These are phyloP conservation scores for Russula vinacea DNA, from an alignment of 768 basidiomycete genomes.

Conservation along the genomic window DNA sequence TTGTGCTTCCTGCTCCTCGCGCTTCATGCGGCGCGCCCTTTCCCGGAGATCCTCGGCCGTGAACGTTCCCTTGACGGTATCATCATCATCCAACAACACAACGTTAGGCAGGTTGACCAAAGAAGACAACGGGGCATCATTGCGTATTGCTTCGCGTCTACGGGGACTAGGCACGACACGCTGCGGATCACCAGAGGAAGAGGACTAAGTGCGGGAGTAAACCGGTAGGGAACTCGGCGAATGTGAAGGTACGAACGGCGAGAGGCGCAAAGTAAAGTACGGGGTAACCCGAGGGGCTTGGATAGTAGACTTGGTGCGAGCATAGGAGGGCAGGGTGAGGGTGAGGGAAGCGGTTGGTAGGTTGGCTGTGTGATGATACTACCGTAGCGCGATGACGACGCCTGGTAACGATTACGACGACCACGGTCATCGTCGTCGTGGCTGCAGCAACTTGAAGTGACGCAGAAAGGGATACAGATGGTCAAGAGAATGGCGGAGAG, in stretches of 20 bases:
- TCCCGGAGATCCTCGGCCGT: conserved; percentile 8
- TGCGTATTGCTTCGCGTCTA: too few species aligned
- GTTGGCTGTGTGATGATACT: neutral
- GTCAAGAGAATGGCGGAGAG: neutral
- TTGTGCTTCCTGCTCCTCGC: neutral
- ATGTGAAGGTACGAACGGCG: neutral
- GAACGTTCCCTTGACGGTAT: neutral
- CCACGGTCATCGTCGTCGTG: neutral
- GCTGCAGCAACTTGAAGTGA: neutral
- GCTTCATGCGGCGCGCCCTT: neutral
- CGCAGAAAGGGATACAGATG: neutral
- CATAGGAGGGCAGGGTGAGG: neutral
- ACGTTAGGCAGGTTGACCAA: neutral
- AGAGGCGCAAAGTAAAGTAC: neutral
- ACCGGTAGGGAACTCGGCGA: neutral
- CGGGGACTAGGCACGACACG: neutral
- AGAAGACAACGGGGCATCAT: neutral
- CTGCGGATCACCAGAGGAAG: neutral
- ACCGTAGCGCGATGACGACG: neutral
- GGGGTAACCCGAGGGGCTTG: neutral
- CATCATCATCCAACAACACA: neutral
- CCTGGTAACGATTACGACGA: neutral
- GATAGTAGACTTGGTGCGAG: neutral
- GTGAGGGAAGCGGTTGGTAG: neutral
- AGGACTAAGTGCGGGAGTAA: neutral